Base-by-base conservation (phyloP, 2,329 filamentous ascomycete species). In the Hymenoscyphus repandus region DNA sequence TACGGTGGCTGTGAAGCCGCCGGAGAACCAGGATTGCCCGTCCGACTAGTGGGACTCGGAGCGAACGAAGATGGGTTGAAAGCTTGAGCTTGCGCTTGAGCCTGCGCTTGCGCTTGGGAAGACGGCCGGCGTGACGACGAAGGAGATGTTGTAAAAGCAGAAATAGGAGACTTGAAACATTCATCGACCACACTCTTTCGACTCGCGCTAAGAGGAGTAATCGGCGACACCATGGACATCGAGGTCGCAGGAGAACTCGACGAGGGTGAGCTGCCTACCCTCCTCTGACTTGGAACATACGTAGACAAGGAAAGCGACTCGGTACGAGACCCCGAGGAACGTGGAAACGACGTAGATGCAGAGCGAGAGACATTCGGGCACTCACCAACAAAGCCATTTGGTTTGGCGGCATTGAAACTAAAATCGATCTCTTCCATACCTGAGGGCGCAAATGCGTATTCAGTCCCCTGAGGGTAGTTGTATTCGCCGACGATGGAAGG, bases 341-440 rank as follows among this genome's bases (percentile, higher is more conserved):
- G 60, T 58, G 61, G 62, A 67, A 48, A 60, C 54, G 60, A 55
- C 53, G 56, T 56, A 61, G 60, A 55, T 53, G 56, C 57, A 61
- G 60, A 64, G 61, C 60, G 65, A 68, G 65, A 68, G 65, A 68
- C 54, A 53, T 62, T 64, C 59, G 64, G 52, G 62, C 52, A 73
- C 70, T 72, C 66, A 74, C 71, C 71, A 66, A 73, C 71, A 66
- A 69, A 73, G 58, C 62, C 64, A 60, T 69, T 67, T 18, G 69
- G 61, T 54, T 73, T 68, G 54, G 71, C 68, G 32, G 68, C 51
- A 57, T 58, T 67, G 56, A 72, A 68, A 17, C 67, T 62, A 58
- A 64, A 60, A 59, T 58, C 59, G 51, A 66, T 66, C 20, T 67
- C 64, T 57, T 67, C 65, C 62, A 66, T 64, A 65, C 65, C 63